These are phyloP conservation scores for Stylonectria norvegica DNA, from an alignment of 2,329 filamentous ascomycete species.

Conservation along the genomic window DNA sequence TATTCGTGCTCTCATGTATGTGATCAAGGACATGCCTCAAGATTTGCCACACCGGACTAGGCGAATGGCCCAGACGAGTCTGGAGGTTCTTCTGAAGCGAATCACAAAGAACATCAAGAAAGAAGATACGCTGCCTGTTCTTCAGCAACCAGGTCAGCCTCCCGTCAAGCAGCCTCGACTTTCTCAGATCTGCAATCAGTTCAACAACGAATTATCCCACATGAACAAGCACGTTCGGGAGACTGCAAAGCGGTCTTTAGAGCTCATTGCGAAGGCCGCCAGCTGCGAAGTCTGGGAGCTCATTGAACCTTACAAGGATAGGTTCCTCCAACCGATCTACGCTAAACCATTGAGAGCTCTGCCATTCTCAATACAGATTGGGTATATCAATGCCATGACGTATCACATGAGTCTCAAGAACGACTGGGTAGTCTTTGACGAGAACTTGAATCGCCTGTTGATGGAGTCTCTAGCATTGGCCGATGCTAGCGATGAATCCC, in stretches of 20 bases:
- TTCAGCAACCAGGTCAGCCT: conserved; percentile 41
- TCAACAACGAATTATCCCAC: conserved; percentile 86
- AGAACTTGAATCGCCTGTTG: conserved; percentile 82
- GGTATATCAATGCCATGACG: conserved; percentile 95
- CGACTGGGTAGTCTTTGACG: conserved; percentile 88
- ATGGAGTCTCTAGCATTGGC: conserved; percentile 92
- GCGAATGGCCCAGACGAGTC: conserved; percentile 74
- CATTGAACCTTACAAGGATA: conserved; percentile 83
- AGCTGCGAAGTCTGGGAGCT: conserved; percentile 81
- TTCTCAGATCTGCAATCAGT: conserved; percentile 73
- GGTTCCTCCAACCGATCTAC: conserved; percentile 87
- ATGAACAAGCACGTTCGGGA: conserved; percentile 95
- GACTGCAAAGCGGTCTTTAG: conserved; percentile 76
- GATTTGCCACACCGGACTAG: conserved; percentile 90
- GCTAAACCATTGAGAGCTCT: conserved; percentile 90
- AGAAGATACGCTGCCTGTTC: conserved; percentile 56
- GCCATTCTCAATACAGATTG: conserved; percentile 93
- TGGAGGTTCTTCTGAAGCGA: conserved; percentile 73
- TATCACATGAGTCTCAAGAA: conserved; percentile 89
- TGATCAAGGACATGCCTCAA: conserved; percentile 96
- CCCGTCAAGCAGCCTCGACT: conserved; percentile 55
- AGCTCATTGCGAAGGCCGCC: conserved; percentile 75
- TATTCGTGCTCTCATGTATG: conserved; percentile 86
- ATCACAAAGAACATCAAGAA: conserved; percentile 78
- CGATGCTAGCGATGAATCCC: conserved; percentile 88